A percentile compares a stretch with the other conserved stretches of the same genome.
Evolutionary conservation across 768 basidiomycete genomes (phyloP).

Genomic region (Suillus discolor): DNA sequence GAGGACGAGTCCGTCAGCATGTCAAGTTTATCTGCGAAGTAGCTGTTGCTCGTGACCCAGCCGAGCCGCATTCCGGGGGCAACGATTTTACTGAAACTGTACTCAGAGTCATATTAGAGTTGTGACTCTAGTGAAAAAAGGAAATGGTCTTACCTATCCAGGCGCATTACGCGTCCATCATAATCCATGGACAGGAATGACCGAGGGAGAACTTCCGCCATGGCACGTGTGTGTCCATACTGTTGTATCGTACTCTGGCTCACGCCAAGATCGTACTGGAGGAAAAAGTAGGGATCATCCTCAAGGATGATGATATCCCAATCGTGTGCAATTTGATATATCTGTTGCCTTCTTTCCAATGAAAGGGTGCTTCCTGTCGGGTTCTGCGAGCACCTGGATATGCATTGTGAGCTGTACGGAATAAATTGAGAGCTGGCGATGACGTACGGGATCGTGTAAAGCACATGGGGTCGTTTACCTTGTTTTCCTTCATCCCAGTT

Average conservation of each 20-base stretch:
- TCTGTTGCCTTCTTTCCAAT: constrained; percentile 45
- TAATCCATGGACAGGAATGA: constrained; percentile 51
- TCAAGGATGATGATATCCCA: constrained; percentile 56
- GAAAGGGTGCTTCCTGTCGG: constrained; percentile 52
- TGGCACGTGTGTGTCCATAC: constrained; percentile 30
- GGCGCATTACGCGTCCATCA: constrained; percentile 50
- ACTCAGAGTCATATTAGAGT: background rate
- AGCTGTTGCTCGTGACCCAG: constrained; percentile 45
- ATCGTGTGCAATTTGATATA: constrained; percentile 49
- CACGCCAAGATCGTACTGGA: constrained; percentile 42
- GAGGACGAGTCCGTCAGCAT: constrained; percentile 49
- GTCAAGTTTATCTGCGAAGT: constrained; percentile 45
- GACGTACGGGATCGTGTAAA: constrained; percentile 53
- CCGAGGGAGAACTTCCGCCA: constrained; percentile 36
- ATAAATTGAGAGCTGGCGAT: background rate
- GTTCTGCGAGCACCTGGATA: constrained; percentile 42
- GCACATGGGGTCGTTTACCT: constrained; percentile 51
- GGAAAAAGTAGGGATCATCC: constrained; percentile 53
- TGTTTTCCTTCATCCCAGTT: constrained; percentile 45
- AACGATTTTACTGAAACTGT: constrained; percentile 51
- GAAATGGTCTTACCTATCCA: constrained; percentile 40
- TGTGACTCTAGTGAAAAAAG: background rate
- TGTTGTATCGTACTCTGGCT: constrained; percentile 24
- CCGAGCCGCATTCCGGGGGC: constrained; percentile 60
- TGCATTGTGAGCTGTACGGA: constrained; percentile 8